These are phyloP conservation scores for Xanthoceras sorbifolium DNA, from an alignment of 345 rosid species.

Conservation along the genomic window DNA sequence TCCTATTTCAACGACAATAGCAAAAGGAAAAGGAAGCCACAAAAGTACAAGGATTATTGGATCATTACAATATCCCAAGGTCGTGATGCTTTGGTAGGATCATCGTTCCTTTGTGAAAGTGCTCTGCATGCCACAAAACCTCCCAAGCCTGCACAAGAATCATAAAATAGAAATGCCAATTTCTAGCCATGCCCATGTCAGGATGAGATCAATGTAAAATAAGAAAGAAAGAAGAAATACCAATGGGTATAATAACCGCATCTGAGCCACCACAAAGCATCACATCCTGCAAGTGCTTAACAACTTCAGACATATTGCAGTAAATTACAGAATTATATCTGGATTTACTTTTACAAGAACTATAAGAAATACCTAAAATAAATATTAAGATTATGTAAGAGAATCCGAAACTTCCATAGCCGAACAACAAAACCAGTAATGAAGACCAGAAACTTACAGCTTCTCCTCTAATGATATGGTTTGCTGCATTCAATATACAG, in stretches of 20 bases:
- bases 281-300: constrained; percentile 58
- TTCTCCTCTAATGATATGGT: constrained; percentile 91
- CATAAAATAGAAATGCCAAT: constrained; percentile 17
- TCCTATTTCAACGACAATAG: not conserved
- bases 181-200: constrained; percentile 4
- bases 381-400: not conserved
- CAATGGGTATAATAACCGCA: constrained; percentile 85
- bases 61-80: constrained; percentile 88
- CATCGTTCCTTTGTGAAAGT: constrained; percentile 82
- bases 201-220: constrained; percentile 5
- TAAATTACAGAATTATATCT: not conserved
- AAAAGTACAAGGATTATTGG: not conserved
- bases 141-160: constrained; percentile 77
- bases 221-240: constrained; percentile 42
- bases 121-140: constrained; percentile 95
- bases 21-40: constrained; percentile 11
- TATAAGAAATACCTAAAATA: not conserved
- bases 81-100: constrained; percentile 93
- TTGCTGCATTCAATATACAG: constrained; percentile 89
- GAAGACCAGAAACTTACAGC: constrained; percentile 69
- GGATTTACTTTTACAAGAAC: not conserved
- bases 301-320: constrained; percentile 17
- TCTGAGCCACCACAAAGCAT: constrained; percentile 99
- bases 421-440: constrained; percentile 10
- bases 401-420: constrained; percentile 6